Evolutionary conservation across 2,329 filamentous ascomycete genomes (phyloP).

Genomic region (Ascochyta clinopodiicola): DNA sequence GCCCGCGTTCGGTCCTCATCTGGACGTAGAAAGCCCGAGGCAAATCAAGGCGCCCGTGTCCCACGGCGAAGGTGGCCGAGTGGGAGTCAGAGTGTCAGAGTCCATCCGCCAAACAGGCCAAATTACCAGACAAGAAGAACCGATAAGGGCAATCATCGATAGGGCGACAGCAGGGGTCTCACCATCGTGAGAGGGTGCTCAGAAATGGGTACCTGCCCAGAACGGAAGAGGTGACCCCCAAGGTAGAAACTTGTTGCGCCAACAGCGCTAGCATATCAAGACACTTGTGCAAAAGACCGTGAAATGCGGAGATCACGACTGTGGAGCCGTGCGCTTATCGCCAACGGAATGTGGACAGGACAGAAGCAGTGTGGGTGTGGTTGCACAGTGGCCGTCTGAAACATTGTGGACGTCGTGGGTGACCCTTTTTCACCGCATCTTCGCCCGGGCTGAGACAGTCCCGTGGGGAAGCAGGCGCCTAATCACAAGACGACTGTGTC

Average conservation of each 20-base stretch:
- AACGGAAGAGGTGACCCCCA: constrained; percentile 17
- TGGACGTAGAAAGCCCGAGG: constrained; percentile 8
- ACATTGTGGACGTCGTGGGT: constrained; percentile 17
- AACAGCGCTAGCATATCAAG: constrained; percentile 13
- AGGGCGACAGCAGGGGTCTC: constrained; percentile 9
- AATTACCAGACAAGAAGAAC: constrained; percentile 10
- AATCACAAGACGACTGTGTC: constrained; percentile 17
- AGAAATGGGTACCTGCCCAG: constrained; percentile 17
- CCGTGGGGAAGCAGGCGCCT: constrained; percentile 22
- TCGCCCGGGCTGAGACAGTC: constrained; percentile 17
- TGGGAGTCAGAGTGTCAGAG: background rate
- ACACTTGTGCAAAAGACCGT: constrained; percentile 3
- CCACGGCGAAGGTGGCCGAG: constrained; percentile 9
- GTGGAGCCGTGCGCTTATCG: constrained; percentile 28
- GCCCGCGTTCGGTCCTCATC: background rate
- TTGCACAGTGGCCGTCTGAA: constrained; percentile 15
- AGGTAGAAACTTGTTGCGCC: constrained; percentile 8
- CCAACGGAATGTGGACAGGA: constrained; percentile 20
- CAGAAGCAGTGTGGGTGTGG: constrained; percentile 22
- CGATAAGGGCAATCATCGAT: constrained; percentile 13
- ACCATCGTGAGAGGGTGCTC: constrained; percentile 5
- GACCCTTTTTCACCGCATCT: constrained; percentile 15
- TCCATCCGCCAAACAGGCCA: background rate
- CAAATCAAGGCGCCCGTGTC: background rate
- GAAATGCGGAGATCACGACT: constrained; percentile 21